Percentiles rank a stretch among this genome's conserved stretches.
phyloP scores from a whole-genome alignment of 1,284 basidiomycete species.

The Ceratobasidium sp. region DNA sequence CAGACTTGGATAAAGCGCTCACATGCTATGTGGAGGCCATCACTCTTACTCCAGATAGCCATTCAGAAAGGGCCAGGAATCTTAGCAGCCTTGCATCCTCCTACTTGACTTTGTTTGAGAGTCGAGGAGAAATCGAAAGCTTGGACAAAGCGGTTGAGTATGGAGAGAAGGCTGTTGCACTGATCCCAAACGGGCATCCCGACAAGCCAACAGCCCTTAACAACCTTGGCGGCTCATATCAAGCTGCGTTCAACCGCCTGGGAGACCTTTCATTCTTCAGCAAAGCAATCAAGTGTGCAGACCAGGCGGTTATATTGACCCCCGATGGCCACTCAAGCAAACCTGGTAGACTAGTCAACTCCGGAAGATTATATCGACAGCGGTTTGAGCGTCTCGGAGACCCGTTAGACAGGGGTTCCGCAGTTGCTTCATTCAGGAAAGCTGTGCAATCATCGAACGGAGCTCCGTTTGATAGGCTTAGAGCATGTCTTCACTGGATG shows the following conservation, averaged over 20 bases:
- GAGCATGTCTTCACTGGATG: background rate
- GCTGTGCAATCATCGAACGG: background rate
- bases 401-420: background rate
- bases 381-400: no score
- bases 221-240: background rate
- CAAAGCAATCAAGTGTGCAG: no score
- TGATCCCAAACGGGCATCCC: background rate
- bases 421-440: background rate
- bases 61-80: no score
- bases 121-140: no score
- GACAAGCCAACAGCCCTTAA: background rate
- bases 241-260: no score
- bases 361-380: background rate
- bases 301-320: no score
- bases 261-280: no score
- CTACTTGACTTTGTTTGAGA: no score
- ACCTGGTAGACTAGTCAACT: background rate
- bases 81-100: no score
- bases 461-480: background rate
- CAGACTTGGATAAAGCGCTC: no score
- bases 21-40: no score
- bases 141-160: background rate
- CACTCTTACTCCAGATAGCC: no score
- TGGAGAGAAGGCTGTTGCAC: background rate
- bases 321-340: background rate